These are phyloP conservation scores for Lentinula sp. DNA, from an alignment of 768 basidiomycete species.

Conservation along the genomic window DNA sequence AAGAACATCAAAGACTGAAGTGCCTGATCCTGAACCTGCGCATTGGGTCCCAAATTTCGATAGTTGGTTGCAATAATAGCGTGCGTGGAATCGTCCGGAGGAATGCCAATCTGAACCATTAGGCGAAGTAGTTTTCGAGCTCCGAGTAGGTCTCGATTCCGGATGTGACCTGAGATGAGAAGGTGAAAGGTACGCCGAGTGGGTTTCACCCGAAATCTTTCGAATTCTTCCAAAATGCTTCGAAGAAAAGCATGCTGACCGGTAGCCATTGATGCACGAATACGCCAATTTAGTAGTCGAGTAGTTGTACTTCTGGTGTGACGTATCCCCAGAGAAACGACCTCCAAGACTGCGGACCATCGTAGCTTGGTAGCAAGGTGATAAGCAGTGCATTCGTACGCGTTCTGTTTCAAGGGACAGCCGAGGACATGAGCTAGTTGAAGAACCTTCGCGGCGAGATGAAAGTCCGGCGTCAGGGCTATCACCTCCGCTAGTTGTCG, in stretches of 20 bases:
- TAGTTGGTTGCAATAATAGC: conserved; percentile 53
- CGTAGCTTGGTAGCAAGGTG: conserved; percentile 37
- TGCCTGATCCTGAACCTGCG: conserved; percentile 44
- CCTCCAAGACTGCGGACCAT: conserved; percentile 46
- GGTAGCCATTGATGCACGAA: conserved; percentile 52
- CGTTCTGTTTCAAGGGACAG: conserved; percentile 39
- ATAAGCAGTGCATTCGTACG: conserved; percentile 52
- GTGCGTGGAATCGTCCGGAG: conserved; percentile 51
- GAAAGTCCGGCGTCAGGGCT: conserved; percentile 19
- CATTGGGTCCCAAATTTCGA: conserved; percentile 52
- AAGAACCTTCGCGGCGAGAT: conserved; percentile 38
- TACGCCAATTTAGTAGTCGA: conserved; percentile 67
- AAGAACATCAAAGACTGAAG: conserved; percentile 39
- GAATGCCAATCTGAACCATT: conserved; percentile 55
- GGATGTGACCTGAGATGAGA: conserved; percentile 60
- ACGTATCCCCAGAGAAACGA: conserved; percentile 42
- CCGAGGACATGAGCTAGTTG: conserved; percentile 44
- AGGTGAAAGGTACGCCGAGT: conserved; percentile 64
- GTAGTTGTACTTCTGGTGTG: conserved; percentile 43
- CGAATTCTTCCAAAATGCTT: conserved; percentile 45
- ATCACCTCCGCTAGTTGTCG: conserved; percentile 24
- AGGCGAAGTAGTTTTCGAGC: conserved; percentile 45
- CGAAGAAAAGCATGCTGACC: conserved; percentile 41
- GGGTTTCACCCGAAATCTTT: conserved; percentile 36
- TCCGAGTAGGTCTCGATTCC: conserved; percentile 55